Percentiles rank a stretch among this genome's conserved stretches.
Conservation (phyloP, 2,329 filamentous ascomycete genomes). For the Fusarium proliferatum region DNA sequence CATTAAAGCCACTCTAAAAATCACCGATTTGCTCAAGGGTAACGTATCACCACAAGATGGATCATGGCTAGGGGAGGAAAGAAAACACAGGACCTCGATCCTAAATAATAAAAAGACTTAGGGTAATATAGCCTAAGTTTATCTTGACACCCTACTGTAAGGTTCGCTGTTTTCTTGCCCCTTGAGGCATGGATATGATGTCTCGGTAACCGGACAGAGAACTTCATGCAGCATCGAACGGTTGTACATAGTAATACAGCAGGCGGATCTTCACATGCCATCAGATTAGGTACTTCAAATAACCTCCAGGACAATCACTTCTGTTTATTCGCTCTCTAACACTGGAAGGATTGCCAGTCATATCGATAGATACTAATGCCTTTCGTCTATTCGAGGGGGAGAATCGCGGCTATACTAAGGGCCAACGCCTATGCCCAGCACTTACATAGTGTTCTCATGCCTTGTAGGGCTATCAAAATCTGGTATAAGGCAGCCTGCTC, state of each 20-base stretch:
- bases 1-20: conserved; percentile 30
- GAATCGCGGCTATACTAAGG: not conserved
- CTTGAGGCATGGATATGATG: not conserved
- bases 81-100: too few relatives aligned
- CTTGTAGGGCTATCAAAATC: not conserved
- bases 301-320: not conserved
- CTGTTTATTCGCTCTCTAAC: not conserved
- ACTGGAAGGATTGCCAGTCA: not conserved
- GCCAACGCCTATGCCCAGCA: not conserved
- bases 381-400: not conserved
- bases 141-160: too few relatives aligned
- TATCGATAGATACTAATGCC: not conserved
- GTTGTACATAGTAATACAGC: conserved; percentile 26
- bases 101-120: too few relatives aligned
- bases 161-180: too few relatives aligned
- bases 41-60: conserved; percentile 17
- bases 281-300: not conserved
- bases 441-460: not conserved
- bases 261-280: not conserved
- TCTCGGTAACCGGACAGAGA: conserved; percentile 21
- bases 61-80: not conserved
- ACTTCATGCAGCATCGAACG: conserved; percentile 10
- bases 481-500: not conserved
- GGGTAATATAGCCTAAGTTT: too few relatives aligned
- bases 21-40: conserved; percentile 33